A percentile compares a stretch with the other conserved stretches of the same genome.
phyloP scores from a whole-genome alignment of 2,329 filamentous ascomycete genomes.

The Diaporthe ampelina region DNA sequence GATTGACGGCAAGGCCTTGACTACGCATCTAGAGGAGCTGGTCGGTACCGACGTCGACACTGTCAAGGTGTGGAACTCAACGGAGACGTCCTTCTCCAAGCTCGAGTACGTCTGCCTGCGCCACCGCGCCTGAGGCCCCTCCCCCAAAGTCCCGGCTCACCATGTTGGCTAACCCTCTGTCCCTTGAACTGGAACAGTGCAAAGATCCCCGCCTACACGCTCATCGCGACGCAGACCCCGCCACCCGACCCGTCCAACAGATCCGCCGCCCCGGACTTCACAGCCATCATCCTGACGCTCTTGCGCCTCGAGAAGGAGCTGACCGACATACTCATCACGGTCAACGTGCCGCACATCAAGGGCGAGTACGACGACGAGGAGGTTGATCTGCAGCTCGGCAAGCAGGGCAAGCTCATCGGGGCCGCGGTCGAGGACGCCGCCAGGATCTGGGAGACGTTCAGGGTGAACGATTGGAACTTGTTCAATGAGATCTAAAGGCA shows the following conservation, averaged over 20 bases:
- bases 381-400: slow-evolving; percentile 76
- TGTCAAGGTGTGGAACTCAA: slow-evolving; percentile 76
- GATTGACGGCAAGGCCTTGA: slow-evolving; percentile 78
- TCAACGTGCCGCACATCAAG: slow-evolving; percentile 88
- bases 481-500: slow-evolving; percentile 65
- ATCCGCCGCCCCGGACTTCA: slow-evolving; percentile 69
- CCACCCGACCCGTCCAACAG: slow-evolving; percentile 50
- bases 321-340: slow-evolving; percentile 86
- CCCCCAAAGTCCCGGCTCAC: neutral
- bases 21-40: slow-evolving; percentile 78
- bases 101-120: slow-evolving; percentile 60
- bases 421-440: slow-evolving; percentile 77
- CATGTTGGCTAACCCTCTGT: neutral
- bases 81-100: slow-evolving; percentile 70
- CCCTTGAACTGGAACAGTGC: slow-evolving; percentile 50
- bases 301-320: slow-evolving; percentile 80
- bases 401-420: slow-evolving; percentile 77
- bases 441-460: slow-evolving; percentile 79
- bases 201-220: slow-evolving; percentile 73
- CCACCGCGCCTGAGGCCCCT: neutral
- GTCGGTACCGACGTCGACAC: slow-evolving; percentile 74
- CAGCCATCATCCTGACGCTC: slow-evolving; percentile 82
- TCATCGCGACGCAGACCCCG: slow-evolving; percentile 76
- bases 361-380: slow-evolving; percentile 81
- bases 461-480: slow-evolving; percentile 84